Percentiles rank a stretch among this genome's conserved stretches.
Evolutionary conservation across 306 rosid species (phyloP).

Genomic region (Vachellia pachyceras): DNA sequence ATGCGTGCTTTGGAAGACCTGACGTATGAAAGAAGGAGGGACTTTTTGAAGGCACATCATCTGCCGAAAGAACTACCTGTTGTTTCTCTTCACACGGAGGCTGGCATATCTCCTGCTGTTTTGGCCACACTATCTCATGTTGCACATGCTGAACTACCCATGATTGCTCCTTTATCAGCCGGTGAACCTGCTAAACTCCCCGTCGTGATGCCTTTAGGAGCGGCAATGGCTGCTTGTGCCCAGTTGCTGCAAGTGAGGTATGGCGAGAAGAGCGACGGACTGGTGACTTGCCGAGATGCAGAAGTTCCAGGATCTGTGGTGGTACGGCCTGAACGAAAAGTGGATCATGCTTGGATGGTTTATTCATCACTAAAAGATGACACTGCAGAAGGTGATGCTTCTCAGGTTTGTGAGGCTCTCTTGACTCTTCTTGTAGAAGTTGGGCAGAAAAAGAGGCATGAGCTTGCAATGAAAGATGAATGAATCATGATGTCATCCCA

Average conservation of each 20-base stretch:
- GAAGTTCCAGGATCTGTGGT: slow-evolving; percentile 94
- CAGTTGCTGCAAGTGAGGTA: slow-evolving; percentile 88
- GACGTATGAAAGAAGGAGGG: slow-evolving; percentile 86
- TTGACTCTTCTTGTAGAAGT: slow-evolving; percentile 78
- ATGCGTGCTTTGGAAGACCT: slow-evolving; percentile 95
- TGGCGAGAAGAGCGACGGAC: slow-evolving; percentile 95
- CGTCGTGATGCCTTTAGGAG: slow-evolving; percentile 88
- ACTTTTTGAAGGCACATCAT: slow-evolving; percentile 72
- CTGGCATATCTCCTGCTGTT: slow-evolving; percentile 78
- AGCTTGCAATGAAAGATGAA: slow-evolving; percentile 69
- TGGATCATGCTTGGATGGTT: slow-evolving; percentile 99
- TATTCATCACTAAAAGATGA: slow-evolving; percentile 73
- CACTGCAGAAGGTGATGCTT: slow-evolving; percentile 75
- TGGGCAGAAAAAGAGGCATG: slow-evolving; percentile 72
- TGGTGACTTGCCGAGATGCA: slow-evolving; percentile 88
- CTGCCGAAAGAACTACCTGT: slow-evolving; percentile 80
- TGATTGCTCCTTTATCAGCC: slow-evolving; percentile 51
- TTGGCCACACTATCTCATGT: slow-evolving; percentile 83
- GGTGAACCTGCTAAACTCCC: slow-evolving; percentile 78
- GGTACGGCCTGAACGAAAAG: slow-evolving; percentile 76
- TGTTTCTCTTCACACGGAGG: slow-evolving; percentile 89
- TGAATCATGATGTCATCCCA: slow-evolving; percentile 40
- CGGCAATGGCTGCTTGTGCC: slow-evolving; percentile 97
- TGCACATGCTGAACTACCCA: slow-evolving; percentile 89
- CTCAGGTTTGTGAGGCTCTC: slow-evolving; percentile 97